These are phyloP conservation scores for Cantharellus anzutake DNA, from an alignment of 768 basidiomycete species.

Conservation along the genomic window DNA sequence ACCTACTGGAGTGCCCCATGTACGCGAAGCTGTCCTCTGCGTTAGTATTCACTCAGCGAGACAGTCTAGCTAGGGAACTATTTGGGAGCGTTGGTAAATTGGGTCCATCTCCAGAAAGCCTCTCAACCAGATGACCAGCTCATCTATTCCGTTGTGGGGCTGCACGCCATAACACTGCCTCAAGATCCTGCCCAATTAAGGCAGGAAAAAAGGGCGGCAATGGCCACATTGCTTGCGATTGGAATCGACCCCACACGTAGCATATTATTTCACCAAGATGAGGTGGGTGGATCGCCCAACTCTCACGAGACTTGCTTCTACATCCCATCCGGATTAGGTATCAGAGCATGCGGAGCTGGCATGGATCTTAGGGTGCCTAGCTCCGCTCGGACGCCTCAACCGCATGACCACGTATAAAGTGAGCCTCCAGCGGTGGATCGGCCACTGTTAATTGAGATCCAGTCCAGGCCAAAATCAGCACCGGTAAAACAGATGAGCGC, in stretches of 20 bases:
- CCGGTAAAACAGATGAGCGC: slow-evolving; percentile 55
- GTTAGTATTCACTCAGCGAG: neutral
- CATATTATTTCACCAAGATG: slow-evolving; percentile 73
- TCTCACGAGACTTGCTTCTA: neutral
- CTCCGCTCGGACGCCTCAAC: slow-evolving; percentile 61
- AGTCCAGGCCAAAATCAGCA: slow-evolving; percentile 41
- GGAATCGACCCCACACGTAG: slow-evolving; percentile 64
- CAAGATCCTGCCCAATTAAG: slow-evolving; percentile 53
- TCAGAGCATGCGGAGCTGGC: slow-evolving; percentile 68
- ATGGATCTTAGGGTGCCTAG: slow-evolving; percentile 77
- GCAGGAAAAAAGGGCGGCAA: slow-evolving; percentile 37
- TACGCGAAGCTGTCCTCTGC: slow-evolving; percentile 20
- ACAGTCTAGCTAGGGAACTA: slow-evolving; percentile 69
- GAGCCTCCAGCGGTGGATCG: slow-evolving; percentile 3
- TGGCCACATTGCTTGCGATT: slow-evolving; percentile 67
- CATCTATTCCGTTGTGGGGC: slow-evolving; percentile 77
- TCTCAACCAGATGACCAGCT: slow-evolving; percentile 40
- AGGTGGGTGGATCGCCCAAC: slow-evolving; percentile 30
- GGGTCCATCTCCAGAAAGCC: slow-evolving; percentile 61
- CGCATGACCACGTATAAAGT: slow-evolving; percentile 99
- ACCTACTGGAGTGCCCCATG: slow-evolving; percentile 82
- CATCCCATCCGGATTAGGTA: slow-evolving; percentile 32
- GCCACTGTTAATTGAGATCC: neutral
- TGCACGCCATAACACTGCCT: slow-evolving; percentile 86
- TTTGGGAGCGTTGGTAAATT: slow-evolving; percentile 75